Evolutionary conservation across 179 eudicot species (phyloP), one percentile per base, ranked within the genome.

Genomic region (Pouteria campechiana): DNA sequence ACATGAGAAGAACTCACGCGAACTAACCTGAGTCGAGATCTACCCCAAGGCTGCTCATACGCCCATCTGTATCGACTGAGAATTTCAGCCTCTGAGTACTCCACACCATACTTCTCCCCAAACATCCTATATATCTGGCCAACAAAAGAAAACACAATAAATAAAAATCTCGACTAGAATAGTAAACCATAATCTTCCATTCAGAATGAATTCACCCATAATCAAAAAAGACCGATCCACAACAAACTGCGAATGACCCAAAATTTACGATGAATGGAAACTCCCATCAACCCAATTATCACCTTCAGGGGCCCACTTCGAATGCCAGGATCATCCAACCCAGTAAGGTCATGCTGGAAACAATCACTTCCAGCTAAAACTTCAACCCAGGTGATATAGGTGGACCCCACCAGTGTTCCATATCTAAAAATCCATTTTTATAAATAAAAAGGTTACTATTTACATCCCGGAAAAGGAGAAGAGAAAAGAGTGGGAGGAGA

Each of bases 101-200:
- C 65, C 50, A 89, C 97, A 11, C 95, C 97, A 64, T 89, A 89
- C 47, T 89, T 89, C 68, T 85, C 90, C 42, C 97, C 97, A 44
- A 89, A 76, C 48, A 81, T 52, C 51, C 80, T 83, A 50, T 89
- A 85, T 46, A 89, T 85, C 97, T 89, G 64, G 45, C 54, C 14
- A 20, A 31, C 11, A 38, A 38, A 21, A 28, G 7, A 40, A 17
- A 25, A 9, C 5, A 9, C 3, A 1, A 12, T 24, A 11, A 13
- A 43, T 21, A 10, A 18, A 27, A 3, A 11, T 3, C 41, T 8
- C 22, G 11, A 1, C 1, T 2, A 8, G 29, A 13, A 10, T 2
- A 1, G 5, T 40, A 1, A 40, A 12, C n/a, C 14, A 22, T n/a
- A n/a, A n/a, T n/a, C n/a, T n/a, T n/a, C n/a, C n/a, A n/a, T n/a